Evolutionary conservation across 177 flowering plant species (phyloP), one percentile per base, ranked within the genome.

Genomic region (Tripterygium wilfordii): DNA sequence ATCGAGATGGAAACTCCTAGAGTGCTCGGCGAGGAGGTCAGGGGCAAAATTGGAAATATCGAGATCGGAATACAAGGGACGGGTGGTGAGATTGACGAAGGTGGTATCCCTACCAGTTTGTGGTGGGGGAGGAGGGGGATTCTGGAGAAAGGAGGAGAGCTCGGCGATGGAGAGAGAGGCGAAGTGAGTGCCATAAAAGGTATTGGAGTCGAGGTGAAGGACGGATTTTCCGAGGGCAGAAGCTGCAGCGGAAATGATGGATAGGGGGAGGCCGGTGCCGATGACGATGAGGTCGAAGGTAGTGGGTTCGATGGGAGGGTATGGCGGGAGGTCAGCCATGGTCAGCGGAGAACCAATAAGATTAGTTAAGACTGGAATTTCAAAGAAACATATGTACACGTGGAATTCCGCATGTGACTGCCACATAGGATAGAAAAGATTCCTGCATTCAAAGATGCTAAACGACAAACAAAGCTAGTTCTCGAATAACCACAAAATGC

Each of bases 221-320:
- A 85, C 92, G 16, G 92, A 42, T 67, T 88, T 88, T 5, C 85
- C 83, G 43, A 62, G 64, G 47, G 76, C 36, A 18, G 96, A 72
- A 25, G 95, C 77, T 3, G 88, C 90, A 47, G 98, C 83, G 45
- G 96, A 76, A 38, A 91, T 27, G 13, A 91, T 48, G 52, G 96
- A 83, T 53, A 67, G 80, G 1, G 95, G 76, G 3, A 91, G 67
- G 29, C 96, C 94, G 17, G 96, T 91, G 26, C 95, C 95, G 29
- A 85, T 42, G 28, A 82, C 65, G 44, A 85, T 70, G 23, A 91
- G 81, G 26, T 88, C 95, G 65, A 77, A 91, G 32, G 45, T 54
- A 3, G 82, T 47, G 10, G 96, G 95, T 0, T 85, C 95, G 42
- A 91, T 83, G 0, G 70, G 69, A 4, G 91, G 96, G 51, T 68